A percentile compares a stretch with the other conserved stretches of the same genome.
phyloP scores from a whole-genome alignment of 169 alveolate species.

The Plasmodium fragile region DNA sequence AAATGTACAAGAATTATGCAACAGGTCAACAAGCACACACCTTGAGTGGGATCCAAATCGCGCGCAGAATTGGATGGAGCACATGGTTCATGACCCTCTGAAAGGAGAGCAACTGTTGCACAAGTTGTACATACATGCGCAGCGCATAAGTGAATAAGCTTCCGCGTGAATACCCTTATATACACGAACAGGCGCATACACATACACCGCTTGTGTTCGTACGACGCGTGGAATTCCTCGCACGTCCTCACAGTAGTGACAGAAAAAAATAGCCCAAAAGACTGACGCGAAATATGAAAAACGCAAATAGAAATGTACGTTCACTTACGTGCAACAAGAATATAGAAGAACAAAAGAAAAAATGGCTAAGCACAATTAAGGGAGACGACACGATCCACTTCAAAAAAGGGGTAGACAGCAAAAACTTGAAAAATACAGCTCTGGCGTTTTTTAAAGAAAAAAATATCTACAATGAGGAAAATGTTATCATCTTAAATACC shows the following conservation, averaged over 20 bases:
- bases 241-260: background rate
- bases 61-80: background rate
- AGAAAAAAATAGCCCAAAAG: background rate
- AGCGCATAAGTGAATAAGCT: background rate
- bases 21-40: background rate
- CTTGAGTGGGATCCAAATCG: background rate
- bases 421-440: constrained; percentile 36
- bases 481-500: constrained; percentile 20
- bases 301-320: constrained; percentile 21
- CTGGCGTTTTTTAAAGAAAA: constrained; percentile 53
- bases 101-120: background rate
- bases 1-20: background rate
- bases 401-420: constrained; percentile 18
- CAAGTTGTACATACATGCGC: background rate
- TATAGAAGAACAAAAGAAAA: constrained; percentile 43
- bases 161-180: background rate
- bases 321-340: constrained; percentile 16
- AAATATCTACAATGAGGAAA: constrained; percentile 54
- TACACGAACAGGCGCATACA: background rate
- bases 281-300: constrained; percentile 31
- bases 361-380: constrained; percentile 42
- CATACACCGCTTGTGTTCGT: background rate
- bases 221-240: background rate
- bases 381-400: constrained; percentile 2
- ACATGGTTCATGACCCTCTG: background rate